Base-by-base conservation (phyloP, 495 filamentous ascomycete genomes). In the Tetracladium setigerum region DNA sequence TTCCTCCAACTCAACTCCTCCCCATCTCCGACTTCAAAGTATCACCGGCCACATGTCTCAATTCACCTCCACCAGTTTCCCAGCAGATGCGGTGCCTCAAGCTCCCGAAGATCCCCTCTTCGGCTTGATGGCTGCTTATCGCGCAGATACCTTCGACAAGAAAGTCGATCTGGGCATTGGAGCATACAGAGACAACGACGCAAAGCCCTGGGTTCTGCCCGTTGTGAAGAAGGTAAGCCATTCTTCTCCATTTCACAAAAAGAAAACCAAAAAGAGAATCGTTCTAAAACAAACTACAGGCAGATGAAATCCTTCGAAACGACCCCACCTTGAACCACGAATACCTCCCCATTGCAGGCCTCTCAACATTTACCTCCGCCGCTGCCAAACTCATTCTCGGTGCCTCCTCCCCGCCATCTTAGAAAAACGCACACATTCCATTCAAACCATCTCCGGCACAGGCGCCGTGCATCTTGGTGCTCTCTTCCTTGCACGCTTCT, bases 161-260 rank as follows among this genome's bases (percentile, higher is more conserved):
- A 99, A 99, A 68, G 84, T 99, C 35, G 92, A 99, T 73, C 65
- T 97, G 55, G 91, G 92, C 46, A 90, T 97, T 71, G 92, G 92
- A 56, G 94, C 94, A 50, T 97, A 99, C 65, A 78, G 92, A 60
- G 94, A 95, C 51, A 72, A 99, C 66, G 82, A 94, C 63, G 89
- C 88, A 41, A 96, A 96, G 69, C 94, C 92, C n/a, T 98, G 94
- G 94, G 78, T 98, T 46, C 70, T 98, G 41, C 90, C 94, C 1
- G 94, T 97, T 11, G 91, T 98, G 42, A 92, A 87, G 68, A 90
- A 92, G 83, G 91, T 95, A 67, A 47, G 66, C 14, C 14, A 46
- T 44, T 30, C 45, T 53, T 31, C 13, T 18, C 30, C 27, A 13
- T 7, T 41, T 4, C n/a, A 46, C 7, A 27, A 3, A 3, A 27